phyloP scores from a whole-genome alignment of 2,329 filamentous ascomycete genomes.

The Talaromyces sp. region DNA sequence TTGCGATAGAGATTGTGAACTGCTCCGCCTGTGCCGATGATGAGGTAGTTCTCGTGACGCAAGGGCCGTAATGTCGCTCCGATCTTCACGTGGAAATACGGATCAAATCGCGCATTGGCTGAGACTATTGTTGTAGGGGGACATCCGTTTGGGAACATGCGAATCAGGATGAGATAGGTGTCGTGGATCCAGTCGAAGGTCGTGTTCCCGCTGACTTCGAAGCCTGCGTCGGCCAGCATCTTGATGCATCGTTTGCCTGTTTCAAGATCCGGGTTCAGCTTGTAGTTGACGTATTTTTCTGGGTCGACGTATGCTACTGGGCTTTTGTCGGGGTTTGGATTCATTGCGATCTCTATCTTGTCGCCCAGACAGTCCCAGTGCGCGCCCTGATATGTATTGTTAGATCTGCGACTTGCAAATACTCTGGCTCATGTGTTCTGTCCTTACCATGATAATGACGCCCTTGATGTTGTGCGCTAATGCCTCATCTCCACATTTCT shows the following conservation, averaged over 20 bases:
- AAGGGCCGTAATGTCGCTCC: conserved; percentile 61
- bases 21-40: conserved; percentile 65
- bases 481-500: conserved; percentile 65
- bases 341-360: conserved; percentile 62
- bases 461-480: conserved; percentile 62
- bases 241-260: conserved; percentile 55
- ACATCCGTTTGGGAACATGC: conserved; percentile 68
- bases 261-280: conserved; percentile 61
- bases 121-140: conserved; percentile 66
- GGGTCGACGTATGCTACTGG: conserved; percentile 70
- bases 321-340: conserved; percentile 62
- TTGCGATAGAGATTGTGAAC: conserved; percentile 74
- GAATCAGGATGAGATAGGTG: conserved; percentile 68
- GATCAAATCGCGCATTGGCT: conserved; percentile 59
- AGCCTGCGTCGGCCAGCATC: conserved; percentile 55
- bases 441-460: conserved; percentile 64
- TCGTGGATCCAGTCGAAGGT: conserved; percentile 74
- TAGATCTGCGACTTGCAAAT: not conserved
- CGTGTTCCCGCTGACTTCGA: conserved; percentile 57
- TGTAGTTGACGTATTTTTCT: conserved; percentile 65
- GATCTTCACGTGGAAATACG: conserved; percentile 60
- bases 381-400: conserved; percentile 51
- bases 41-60: conserved; percentile 57
- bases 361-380: conserved; percentile 65
- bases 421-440: no score